Conservation (phyloP, 2,329 filamentous ascomycete genomes). For the Aspergillus ustus region DNA sequence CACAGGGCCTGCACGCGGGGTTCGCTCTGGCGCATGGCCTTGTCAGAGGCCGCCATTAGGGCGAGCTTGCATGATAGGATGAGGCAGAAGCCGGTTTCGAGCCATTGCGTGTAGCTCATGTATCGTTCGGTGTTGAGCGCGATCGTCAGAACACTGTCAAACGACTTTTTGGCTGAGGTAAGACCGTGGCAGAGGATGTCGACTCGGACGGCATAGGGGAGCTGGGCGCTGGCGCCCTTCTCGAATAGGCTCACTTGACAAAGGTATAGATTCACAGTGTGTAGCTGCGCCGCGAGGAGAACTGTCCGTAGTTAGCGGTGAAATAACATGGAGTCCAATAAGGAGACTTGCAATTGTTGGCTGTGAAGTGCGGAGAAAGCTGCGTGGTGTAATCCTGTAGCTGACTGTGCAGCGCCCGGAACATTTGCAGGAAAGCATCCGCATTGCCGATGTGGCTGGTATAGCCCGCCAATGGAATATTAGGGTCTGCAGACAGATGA, state of each 20-base stretch:
- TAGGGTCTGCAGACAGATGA: constrained; percentile 1
- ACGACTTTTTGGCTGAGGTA: constrained; percentile 9
- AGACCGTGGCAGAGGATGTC: constrained; percentile 22
- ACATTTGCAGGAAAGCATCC: constrained; percentile 5
- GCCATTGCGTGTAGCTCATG: constrained; percentile 47
- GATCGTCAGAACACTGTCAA: constrained; percentile 35
- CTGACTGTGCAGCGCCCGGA: neutral
- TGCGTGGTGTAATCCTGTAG: constrained; percentile 7
- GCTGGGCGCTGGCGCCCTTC: constrained; percentile 12
- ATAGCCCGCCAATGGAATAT: neutral
- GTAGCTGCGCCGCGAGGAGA: constrained; percentile 45
- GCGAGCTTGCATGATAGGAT: constrained; percentile 21
- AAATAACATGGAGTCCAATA: neutral
- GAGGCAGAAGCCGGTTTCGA: constrained; percentile 42
- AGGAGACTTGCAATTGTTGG: neutral
- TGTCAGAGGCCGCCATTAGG: neutral
- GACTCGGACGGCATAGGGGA: constrained; percentile 8
- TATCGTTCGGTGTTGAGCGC: constrained; percentile 40
- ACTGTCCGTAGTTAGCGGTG: constrained; percentile 16
- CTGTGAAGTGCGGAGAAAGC: neutral
- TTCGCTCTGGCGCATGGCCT: neutral
- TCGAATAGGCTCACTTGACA: constrained; percentile 44
- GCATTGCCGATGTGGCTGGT: neutral
- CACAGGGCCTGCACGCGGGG: neutral
- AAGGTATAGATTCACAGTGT: constrained; percentile 45